A percentile compares a stretch with the other conserved stretches of the same genome.
Evolutionary conservation across 164 flowering plant species (phyloP).

Genomic region (Stephania cephalantha): DNA sequence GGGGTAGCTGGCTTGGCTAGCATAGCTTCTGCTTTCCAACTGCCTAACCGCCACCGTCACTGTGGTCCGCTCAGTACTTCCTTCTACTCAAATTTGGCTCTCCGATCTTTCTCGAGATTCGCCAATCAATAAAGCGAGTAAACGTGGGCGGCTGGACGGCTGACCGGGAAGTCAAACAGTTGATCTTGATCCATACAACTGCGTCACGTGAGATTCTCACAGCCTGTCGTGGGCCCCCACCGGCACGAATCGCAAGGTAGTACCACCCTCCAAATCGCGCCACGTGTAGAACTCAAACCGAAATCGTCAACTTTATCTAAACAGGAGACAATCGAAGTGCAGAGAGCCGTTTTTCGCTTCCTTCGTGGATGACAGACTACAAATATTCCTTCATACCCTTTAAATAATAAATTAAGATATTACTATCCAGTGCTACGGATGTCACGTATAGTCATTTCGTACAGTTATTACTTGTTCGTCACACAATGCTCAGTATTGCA

Average conservation of each 20-base stretch:
- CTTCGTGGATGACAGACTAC: not conserved
- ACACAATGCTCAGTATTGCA: too few relatives aligned
- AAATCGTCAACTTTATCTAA: not conserved
- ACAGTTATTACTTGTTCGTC: too few relatives aligned
- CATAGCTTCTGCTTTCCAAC: slow-evolving; percentile 1
- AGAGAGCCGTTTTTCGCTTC: not conserved
- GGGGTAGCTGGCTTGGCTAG: not conserved
- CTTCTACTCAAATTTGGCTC: not conserved
- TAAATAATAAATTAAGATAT: too few relatives aligned
- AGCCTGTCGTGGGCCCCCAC: slow-evolving; percentile 50
- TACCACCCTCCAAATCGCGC: not conserved
- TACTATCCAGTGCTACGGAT: too few relatives aligned
- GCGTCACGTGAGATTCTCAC: slow-evolving; percentile 66
- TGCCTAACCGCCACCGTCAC: not conserved
- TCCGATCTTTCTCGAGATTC: not conserved
- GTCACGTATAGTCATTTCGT: too few relatives aligned
- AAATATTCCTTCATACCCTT: too few relatives aligned
- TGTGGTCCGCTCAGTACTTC: not conserved
- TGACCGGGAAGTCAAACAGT: slow-evolving; percentile 27
- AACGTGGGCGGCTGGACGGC: slow-evolving; percentile 10
- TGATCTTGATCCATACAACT: slow-evolving; percentile 12
- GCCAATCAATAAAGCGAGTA: not conserved
- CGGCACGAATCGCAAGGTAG: not conserved
- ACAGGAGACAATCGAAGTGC: not conserved
- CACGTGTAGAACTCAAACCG: not conserved